These are phyloP conservation scores for Cyberlindnera euphorbiae DNA, from an alignment of 805 yeast genomes.

Conservation along the genomic window DNA sequence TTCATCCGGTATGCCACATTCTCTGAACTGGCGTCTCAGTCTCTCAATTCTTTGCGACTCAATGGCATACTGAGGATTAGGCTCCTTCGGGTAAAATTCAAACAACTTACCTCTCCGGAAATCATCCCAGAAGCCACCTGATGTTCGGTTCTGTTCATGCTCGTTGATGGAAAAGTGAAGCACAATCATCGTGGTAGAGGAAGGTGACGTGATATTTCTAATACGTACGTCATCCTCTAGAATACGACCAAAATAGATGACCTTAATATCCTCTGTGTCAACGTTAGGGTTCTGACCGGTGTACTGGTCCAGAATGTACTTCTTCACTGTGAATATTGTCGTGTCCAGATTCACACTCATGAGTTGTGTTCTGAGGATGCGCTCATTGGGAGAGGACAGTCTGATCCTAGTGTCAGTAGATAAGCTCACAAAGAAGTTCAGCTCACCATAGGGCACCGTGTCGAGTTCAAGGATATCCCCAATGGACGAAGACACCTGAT, in stretches of 20 bases:
- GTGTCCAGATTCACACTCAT: conserved; percentile 18
- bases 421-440: conserved; percentile 25
- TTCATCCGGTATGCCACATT: conserved; percentile 6
- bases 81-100: conserved; percentile 29
- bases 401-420: conserved; percentile 23
- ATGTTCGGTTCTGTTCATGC: conserved; percentile 6
- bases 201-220: conserved; percentile 13
- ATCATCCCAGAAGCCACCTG: conserved; percentile 27
- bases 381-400: conserved; percentile 22
- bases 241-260: conserved; percentile 25
- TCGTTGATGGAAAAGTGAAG: conserved; percentile 23
- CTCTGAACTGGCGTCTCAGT: conserved; percentile 20
- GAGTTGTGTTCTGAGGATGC: conserved; percentile 9
- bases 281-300: conserved; percentile 13
- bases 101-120: conserved; percentile 24
- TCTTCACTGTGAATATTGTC: conserved; percentile 18
- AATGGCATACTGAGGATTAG: conserved; percentile 24
- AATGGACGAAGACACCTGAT: conserved; percentile 21
- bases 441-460: conserved; percentile 28
- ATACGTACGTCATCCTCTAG: conserved; percentile 18
- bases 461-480: conserved; percentile 30
- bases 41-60: conserved; percentile 24
- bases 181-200: conserved; percentile 3
- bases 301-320: conserved; percentile 25
- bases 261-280: conserved; percentile 19